Base-by-base conservation (phyloP, 2,329 filamentous ascomycete genomes). In the Trematosphaeria pertusa region DNA sequence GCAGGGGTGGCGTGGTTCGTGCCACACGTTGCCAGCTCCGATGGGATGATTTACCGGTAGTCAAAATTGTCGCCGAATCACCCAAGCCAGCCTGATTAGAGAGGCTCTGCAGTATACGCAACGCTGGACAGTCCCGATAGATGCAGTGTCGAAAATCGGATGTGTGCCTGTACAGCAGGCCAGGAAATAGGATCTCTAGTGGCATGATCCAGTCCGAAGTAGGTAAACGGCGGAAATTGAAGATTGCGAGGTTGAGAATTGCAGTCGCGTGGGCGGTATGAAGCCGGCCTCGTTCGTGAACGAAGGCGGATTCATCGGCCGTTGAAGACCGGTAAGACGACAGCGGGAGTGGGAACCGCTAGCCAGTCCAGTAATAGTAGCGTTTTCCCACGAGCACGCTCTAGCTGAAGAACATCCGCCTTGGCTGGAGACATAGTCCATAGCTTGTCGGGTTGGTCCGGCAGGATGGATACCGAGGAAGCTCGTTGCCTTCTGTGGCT, bases 401-500 rank as follows among this genome's bases (percentile, higher is more conserved):
- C 35, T 33, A 45, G 46, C 46, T 41, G 37, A 40, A 41, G 31
- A 21, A 3, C 30, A 22, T 46, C 37, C 22, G 37, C 18, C 37
- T 46, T 41, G 26, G 46, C 33, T 34, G n/a, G 14, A 15, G 30
- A 28, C n/a, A 40, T 12, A 8, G 24, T 17, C 26, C 26, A 38
- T 38, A 46, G 35, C 35, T 4, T 11, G 14, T 49, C 38, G 45
- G 48, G 48, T 38, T 47, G 45, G 48, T 44, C 42, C 43, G 38
- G 26, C 32, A 24, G 34, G 17, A 18, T n/a, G 43, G 43, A 35
- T 34, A 14, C 24, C 26, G 34, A 37, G n/a, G 48, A 33, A 24
- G 41, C 36, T 37, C 43, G 48, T 22, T 46, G 35, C 39, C 44
- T 40, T 45, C 20, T 42, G 44, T 53, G 50, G 46, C 47, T 56